These are phyloP conservation scores for Paxillus ammoniavirescens DNA, from an alignment of 768 basidiomycete genomes.

Conservation along the genomic window DNA sequence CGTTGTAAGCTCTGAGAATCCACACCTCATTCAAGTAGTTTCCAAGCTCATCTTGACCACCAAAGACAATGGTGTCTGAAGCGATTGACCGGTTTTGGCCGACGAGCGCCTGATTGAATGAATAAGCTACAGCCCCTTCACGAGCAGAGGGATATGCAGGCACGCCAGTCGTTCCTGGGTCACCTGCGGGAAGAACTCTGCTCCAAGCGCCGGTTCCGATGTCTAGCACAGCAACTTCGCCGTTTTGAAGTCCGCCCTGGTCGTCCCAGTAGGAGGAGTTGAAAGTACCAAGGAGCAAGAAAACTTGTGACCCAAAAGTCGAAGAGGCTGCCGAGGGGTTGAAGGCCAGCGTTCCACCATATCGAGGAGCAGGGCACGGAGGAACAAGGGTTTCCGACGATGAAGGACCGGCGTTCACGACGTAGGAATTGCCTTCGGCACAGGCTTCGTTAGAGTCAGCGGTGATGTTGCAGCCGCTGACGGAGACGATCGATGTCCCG, in stretches of 20 bases:
- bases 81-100: slow-evolving; percentile 47
- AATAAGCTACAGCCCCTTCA: slow-evolving; percentile 66
- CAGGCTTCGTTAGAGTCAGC: slow-evolving; percentile 44
- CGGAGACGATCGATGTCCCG: slow-evolving; percentile 47
- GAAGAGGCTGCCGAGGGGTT: slow-evolving; percentile 48
- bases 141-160: slow-evolving; percentile 63
- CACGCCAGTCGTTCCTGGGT: slow-evolving; percentile 49
- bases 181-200: slow-evolving; percentile 71
- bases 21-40: slow-evolving; percentile 73
- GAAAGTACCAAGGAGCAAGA: slow-evolving; percentile 68
- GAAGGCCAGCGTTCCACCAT: slow-evolving; percentile 55
- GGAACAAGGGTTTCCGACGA: slow-evolving; percentile 38
- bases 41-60: slow-evolving; percentile 67
- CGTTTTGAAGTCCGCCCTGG: slow-evolving; percentile 52
- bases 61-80: slow-evolving; percentile 76
- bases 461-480: slow-evolving; percentile 60
- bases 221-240: slow-evolving; percentile 75
- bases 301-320: slow-evolving; percentile 61
- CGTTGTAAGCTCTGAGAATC: slow-evolving; percentile 73
- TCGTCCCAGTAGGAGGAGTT: slow-evolving; percentile 68
- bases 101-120: slow-evolving; percentile 53
- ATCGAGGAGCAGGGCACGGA: slow-evolving; percentile 64
- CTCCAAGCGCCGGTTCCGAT: slow-evolving; percentile 64
- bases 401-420: slow-evolving; percentile 37
- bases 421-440: slow-evolving; percentile 56